These are phyloP conservation scores for Botrytis sinoallii DNA, from an alignment of 2,329 filamentous ascomycete genomes.

Conservation along the genomic window DNA sequence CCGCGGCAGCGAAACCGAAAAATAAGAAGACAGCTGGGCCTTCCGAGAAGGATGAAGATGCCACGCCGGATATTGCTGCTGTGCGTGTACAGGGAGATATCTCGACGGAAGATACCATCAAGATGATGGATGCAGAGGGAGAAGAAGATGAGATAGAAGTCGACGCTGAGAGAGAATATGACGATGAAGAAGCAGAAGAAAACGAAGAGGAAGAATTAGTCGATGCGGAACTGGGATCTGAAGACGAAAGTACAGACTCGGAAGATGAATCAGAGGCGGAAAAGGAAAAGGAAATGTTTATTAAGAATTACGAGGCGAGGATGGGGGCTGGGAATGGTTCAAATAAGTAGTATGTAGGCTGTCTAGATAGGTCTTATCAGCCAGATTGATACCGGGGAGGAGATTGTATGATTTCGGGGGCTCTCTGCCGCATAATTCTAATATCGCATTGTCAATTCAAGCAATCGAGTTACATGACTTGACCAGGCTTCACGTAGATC, in stretches of 20 bases:
- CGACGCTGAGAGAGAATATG: not conserved
- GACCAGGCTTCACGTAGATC: not conserved
- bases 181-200: constrained; percentile 6
- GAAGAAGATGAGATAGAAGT: constrained; percentile 4
- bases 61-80: not conserved
- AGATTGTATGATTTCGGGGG: not conserved
- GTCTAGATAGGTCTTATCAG: not conserved
- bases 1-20: not conserved
- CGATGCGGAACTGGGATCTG: constrained; percentile 12
- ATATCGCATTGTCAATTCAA: not conserved
- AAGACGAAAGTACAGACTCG: constrained; percentile 15
- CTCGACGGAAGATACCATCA: constrained; percentile 1
- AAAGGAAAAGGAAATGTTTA: constrained; percentile 20
- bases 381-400: not conserved
- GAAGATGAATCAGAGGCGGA: constrained; percentile 19
- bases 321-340: not conserved
- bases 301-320: constrained; percentile 14
- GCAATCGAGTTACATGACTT: not conserved
- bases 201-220: not conserved
- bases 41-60: not conserved
- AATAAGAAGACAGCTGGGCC: not conserved
- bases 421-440: not conserved
- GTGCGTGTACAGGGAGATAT: not conserved
- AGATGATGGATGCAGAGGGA: not conserved
- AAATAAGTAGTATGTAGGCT: not conserved